Percentiles rank a stretch among this genome's conserved stretches.
These are phyloP conservation scores for Venturia nashicola DNA, from an alignment of 2,329 filamentous ascomycete genomes.

Conservation along the genomic window DNA sequence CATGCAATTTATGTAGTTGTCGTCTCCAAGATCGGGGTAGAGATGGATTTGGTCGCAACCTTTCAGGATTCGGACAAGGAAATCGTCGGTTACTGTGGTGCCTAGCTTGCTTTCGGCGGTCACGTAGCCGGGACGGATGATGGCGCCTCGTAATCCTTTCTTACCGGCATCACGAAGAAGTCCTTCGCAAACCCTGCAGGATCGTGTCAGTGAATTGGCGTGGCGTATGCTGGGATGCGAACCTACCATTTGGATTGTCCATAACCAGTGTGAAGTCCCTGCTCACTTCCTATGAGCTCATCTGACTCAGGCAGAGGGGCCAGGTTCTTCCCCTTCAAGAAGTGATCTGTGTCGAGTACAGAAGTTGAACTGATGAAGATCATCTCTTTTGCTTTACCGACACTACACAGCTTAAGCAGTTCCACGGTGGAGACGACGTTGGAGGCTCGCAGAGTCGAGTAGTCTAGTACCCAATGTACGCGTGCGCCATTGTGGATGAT, in stretches of 20 bases:
- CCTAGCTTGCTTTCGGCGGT: constrained; percentile 61
- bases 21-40: constrained; percentile 52
- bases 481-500: constrained; percentile 67
- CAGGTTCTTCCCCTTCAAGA: constrained; percentile 45
- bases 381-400: constrained; percentile 66
- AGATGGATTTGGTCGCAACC: constrained; percentile 69
- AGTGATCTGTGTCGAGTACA: constrained; percentile 72
- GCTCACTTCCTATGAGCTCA: constrained; percentile 63
- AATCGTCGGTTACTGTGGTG: constrained; percentile 71
- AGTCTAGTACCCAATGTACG: constrained; percentile 73
- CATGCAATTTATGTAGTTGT: constrained; percentile 81
- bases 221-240: background rate
- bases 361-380: constrained; percentile 75
- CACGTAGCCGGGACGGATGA: constrained; percentile 79
- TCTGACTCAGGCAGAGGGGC: constrained; percentile 53
- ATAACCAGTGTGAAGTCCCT: constrained; percentile 73
- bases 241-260: constrained; percentile 73
- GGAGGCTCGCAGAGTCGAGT: constrained; percentile 55
- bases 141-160: constrained; percentile 61
- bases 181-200: constrained; percentile 42
- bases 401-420: constrained; percentile 60
- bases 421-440: constrained; percentile 80
- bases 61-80: constrained; percentile 75
- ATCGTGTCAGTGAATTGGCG: background rate
- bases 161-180: constrained; percentile 67